Evolutionary conservation across 1,139 yeast species (phyloP), one percentile per base, ranked within the genome.

Genomic region (Yamadazyma siamensis): DNA sequence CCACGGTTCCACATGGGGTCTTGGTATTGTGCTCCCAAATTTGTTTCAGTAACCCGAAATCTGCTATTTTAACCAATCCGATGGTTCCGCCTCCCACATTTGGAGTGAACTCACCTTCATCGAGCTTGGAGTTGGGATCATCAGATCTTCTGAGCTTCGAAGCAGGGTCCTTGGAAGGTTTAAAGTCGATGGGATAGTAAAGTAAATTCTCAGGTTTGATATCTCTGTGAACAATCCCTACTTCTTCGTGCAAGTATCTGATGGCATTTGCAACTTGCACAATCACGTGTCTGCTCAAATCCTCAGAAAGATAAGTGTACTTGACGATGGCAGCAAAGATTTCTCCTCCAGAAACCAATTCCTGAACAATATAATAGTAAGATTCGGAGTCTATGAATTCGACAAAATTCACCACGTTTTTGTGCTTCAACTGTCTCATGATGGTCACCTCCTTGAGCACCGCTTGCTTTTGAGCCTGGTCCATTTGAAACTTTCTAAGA

Each of bases 1-100:
- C 81, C 15, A 75, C 79, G 6, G 81, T 75, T 18, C 81, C 81
- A 51, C 80, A 75, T 2, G 81, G 81, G 3, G 81, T 75, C 45
- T 73, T 74, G 26, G 81, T 77, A 46, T 73, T 73, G 41, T 64
- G 68, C 41, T 72, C 74, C 73, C 77, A 73, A 27, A 75, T 61
- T 38, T 73, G 75, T 41, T 76, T 75, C 5, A 77, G 71, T 26
- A 75, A 58, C 3, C 81, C 81, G 46, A 75, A 75, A 49, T 75
- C 80, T 1, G 79, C 79, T 34, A 74, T 52, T 45, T 74, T 71
- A 12, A 74, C 78, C 9, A 52, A 32, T 1, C 80, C 80, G 35
- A 74, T 68, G 13, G 70, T 63, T 3, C 76, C 79, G 23, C 75
- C 75, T 8, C 79, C 80, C 17, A 68, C 46, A 13, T 69, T 68